Percentiles rank a stretch among this genome's conserved stretches.
Conservation (phyloP, 257 asterid genomes). For the Lycium barbarum region DNA sequence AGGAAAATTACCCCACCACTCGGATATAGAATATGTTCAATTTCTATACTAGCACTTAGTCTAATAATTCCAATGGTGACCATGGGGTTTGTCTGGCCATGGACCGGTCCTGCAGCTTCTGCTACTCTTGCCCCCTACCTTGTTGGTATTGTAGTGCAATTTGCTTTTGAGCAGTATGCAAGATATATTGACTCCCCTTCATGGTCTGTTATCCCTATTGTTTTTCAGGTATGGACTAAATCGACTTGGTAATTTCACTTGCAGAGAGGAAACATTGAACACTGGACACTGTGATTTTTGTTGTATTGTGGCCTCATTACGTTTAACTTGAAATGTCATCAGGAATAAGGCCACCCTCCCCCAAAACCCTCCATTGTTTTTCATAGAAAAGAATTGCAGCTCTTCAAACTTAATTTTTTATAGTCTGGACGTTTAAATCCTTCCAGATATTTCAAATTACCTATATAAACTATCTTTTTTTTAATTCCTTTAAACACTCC, state of each 20-base stretch:
- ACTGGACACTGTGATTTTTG: conserved; percentile 8
- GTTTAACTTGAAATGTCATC: background rate
- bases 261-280: background rate
- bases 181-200: conserved; percentile 74
- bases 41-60: conserved; percentile 79
- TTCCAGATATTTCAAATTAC: background rate
- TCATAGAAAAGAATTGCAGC: background rate
- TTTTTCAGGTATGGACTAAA: conserved; percentile 74
- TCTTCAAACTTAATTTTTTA: background rate
- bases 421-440: background rate
- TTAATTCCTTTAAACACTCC: background rate
- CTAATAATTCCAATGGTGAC: conserved; percentile 86
- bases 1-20: conserved; percentile 48
- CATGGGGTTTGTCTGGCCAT: conserved; percentile 98
- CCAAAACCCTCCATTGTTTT: background rate
- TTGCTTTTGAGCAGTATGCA: conserved; percentile 89
- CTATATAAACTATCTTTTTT: background rate
- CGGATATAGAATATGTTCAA: conserved; percentile 77
- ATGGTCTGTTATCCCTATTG: conserved; percentile 79
- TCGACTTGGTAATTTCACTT: background rate
- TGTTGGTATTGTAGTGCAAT: conserved; percentile 88
- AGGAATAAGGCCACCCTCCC: background rate
- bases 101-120: conserved; percentile 99
- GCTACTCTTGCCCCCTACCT: conserved; percentile 97
- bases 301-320: background rate